phyloP scores from a whole-genome alignment of 1,139 yeast species.

The Petasospora fabianii region DNA sequence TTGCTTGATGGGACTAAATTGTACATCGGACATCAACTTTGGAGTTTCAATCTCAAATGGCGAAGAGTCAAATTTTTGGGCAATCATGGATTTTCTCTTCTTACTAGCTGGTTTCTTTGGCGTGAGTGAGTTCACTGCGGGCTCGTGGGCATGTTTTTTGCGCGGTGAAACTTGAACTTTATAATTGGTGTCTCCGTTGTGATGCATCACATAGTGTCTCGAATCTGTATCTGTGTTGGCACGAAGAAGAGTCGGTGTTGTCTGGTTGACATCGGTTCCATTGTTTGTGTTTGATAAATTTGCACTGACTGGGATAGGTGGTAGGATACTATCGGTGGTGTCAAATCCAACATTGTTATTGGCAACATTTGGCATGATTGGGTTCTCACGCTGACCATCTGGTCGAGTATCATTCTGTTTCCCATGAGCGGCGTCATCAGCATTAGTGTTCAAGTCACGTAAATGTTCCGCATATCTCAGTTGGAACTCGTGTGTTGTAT shows the following conservation, averaged over 20 bases:
- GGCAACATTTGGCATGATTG: conserved; percentile 26
- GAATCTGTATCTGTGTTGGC: conserved; percentile 26
- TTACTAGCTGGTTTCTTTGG: conserved; percentile 26
- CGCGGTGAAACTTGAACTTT: conserved; percentile 32
- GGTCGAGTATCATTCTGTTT: too few relatives aligned
- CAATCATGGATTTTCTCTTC: conserved; percentile 38
- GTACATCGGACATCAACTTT: conserved; percentile 27
- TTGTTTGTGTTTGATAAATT: conserved; percentile 24
- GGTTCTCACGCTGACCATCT: conserved; percentile 16
- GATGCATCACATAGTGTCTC: conserved; percentile 24
- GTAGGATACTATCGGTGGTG: conserved; percentile 26
- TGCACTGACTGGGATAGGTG: conserved; percentile 23
- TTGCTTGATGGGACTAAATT: conserved; percentile 27
- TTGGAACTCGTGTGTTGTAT: conserved; percentile 17
- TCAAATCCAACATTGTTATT: conserved; percentile 21
- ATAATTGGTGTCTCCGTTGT: conserved; percentile 36
- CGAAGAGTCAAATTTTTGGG: conserved; percentile 45
- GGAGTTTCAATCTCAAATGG: conserved; percentile 43
- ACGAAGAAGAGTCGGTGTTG: conserved; percentile 28
- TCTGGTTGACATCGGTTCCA: conserved; percentile 25
- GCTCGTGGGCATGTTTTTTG: conserved; percentile 19
- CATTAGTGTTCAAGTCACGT: neutral
- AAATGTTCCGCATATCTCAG: conserved; percentile 16
- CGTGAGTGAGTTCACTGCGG: conserved; percentile 26
- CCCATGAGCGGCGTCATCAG: neutral